Conservation (phyloP, 345 rosid species). For the Cardamine chenopodiifolia region DNA sequence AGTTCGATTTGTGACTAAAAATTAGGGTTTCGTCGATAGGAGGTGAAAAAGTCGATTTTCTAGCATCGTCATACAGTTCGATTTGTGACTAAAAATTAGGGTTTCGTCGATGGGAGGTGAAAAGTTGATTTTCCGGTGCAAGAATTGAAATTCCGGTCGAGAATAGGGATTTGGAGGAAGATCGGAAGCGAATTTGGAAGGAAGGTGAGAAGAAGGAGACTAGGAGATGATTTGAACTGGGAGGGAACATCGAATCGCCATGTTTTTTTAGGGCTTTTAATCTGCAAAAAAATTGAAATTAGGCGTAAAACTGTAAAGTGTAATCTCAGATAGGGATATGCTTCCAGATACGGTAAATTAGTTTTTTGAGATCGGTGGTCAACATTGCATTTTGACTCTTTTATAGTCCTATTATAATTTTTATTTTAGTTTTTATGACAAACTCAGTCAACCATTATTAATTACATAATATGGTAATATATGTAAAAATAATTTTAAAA, state of each 20-base stretch:
- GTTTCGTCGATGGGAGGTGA: conserved; percentile 7
- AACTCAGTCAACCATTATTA: not conserved
- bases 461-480: not conserved
- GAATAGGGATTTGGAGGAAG: not conserved
- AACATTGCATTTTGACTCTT: not conserved
- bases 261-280: conserved; percentile 22
- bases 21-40: conserved; percentile 25
- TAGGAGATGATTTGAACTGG: conserved; percentile 13
- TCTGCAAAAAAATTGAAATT: not conserved
- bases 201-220: not conserved
- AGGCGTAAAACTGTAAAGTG: conserved; percentile 22
- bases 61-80: too few species aligned
- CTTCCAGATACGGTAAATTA: conserved; percentile 6
- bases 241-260: conserved; percentile 44
- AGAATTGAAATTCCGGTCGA: not conserved
- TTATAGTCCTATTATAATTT: not conserved
- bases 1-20: not conserved
- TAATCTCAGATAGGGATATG: not conserved
- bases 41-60: conserved; percentile 11
- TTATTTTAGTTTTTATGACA: not conserved
- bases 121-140: not conserved
- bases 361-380: conserved; percentile 26
- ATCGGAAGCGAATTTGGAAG: not conserved
- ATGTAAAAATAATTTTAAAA: not conserved
- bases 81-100: conserved; percentile 17